Percentiles rank a stretch among this genome's conserved stretches.
phyloP scores from a whole-genome alignment of 2,329 filamentous ascomycete species.

The Balansia obtecta region DNA sequence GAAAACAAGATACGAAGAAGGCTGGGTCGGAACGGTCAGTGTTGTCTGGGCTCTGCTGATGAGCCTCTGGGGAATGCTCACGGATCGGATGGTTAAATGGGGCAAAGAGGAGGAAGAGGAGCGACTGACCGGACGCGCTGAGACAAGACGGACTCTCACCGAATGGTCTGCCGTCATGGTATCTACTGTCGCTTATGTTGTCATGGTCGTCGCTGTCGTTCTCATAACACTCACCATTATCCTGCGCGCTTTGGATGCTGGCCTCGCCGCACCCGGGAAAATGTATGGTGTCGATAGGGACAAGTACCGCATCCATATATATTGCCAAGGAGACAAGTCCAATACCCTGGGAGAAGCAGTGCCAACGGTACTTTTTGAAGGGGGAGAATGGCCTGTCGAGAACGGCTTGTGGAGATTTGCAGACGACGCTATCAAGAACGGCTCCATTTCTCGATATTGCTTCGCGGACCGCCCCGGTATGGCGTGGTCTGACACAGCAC shows the following conservation, averaged over 20 bases:
- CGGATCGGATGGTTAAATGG: constrained; percentile 76
- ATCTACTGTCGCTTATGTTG: constrained; percentile 57
- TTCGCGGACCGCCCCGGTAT: constrained; percentile 90
- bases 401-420: constrained; percentile 70
- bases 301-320: constrained; percentile 79
- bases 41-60: constrained; percentile 73
- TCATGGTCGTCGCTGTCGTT: constrained; percentile 56
- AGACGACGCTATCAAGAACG: constrained; percentile 61
- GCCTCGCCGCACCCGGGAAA: constrained; percentile 59
- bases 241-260: constrained; percentile 67
- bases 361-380: constrained; percentile 81
- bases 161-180: constrained; percentile 77
- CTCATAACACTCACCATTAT: constrained; percentile 71
- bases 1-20: constrained; percentile 68
- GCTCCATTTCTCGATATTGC: constrained; percentile 79
- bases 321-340: constrained; percentile 62
- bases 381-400: constrained; percentile 68
- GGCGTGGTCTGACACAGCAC: constrained; percentile 79
- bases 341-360: constrained; percentile 36
- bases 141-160: constrained; percentile 66
- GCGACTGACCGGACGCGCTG: constrained; percentile 75
- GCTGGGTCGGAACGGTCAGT: constrained; percentile 80
- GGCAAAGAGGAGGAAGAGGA: constrained; percentile 91
- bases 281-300: constrained; percentile 69
- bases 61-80: constrained; percentile 63